Conservation (phyloP, 2,329 filamentous ascomycete genomes). For the Hypoxylon sp. region DNA sequence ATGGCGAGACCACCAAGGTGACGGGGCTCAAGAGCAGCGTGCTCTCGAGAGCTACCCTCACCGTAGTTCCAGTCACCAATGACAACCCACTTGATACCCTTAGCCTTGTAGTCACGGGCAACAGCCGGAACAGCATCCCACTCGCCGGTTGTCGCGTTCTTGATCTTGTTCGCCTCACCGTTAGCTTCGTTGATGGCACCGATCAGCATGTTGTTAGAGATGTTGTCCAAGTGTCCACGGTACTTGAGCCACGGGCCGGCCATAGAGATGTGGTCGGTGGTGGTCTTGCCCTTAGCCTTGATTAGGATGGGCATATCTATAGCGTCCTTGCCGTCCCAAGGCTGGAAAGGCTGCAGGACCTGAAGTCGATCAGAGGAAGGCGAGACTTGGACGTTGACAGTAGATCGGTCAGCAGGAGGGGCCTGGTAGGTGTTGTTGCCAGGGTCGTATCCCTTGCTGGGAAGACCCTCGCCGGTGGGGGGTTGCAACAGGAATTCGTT, state of each 20-base stretch:
- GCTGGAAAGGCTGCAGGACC: slow-evolving; percentile 85
- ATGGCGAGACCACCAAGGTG: slow-evolving; percentile 98
- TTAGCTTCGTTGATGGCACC: slow-evolving; percentile 97
- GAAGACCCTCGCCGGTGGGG: slow-evolving; percentile 86
- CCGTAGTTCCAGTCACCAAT: slow-evolving; percentile 99
- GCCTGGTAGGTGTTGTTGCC: slow-evolving; percentile 97
- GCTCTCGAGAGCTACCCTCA: slow-evolving; percentile 97
- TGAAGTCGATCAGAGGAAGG: slow-evolving; percentile 95
- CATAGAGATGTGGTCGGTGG: slow-evolving; percentile 98
- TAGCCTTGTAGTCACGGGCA: slow-evolving; percentile 98
- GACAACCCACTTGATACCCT: slow-evolving; percentile 96
- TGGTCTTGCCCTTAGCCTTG: slow-evolving; percentile 97
- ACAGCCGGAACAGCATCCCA: slow-evolving; percentile 92
- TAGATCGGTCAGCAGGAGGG: slow-evolving; percentile 82
- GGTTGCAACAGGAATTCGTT: slow-evolving; percentile 92
- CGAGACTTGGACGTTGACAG: slow-evolving; percentile 84
- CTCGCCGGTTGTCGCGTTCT: slow-evolving; percentile 88
- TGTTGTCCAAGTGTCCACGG: slow-evolving; percentile 98
- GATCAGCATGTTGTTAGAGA: slow-evolving; percentile 99
- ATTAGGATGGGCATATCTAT: slow-evolving; percentile 89
- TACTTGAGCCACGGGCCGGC: slow-evolving; percentile 98
- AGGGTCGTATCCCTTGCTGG: slow-evolving; percentile 86
- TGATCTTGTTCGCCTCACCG: slow-evolving; percentile 96
- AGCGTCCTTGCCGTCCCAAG: slow-evolving; percentile 95
- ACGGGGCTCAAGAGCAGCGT: slow-evolving; percentile 96